Evolutionary conservation across 345 rosid species (phyloP).

Genomic region (Syzygium oleosum): DNA sequence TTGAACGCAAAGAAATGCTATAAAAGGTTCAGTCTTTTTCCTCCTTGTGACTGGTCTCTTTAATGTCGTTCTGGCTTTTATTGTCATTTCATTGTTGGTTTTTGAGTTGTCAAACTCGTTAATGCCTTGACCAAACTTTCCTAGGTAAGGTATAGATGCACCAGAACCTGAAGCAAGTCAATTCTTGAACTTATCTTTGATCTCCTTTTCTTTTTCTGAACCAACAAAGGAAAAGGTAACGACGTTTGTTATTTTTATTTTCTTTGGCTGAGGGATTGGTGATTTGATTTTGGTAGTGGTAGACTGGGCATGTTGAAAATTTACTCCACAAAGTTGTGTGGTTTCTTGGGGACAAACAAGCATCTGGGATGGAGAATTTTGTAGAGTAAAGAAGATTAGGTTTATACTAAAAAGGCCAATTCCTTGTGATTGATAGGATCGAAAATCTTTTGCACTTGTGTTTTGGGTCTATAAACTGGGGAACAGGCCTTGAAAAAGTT

Average conservation of each 20-base stretch:
- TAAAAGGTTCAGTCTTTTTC: neutral
- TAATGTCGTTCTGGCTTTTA: neutral
- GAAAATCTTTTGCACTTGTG: neutral
- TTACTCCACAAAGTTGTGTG: neutral
- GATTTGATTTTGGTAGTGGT: neutral
- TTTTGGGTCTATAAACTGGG: neutral
- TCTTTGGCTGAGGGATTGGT: neutral
- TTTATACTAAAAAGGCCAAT: neutral
- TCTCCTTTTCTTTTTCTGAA: neutral
- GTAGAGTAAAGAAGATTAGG: neutral
- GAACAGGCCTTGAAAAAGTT: neutral
- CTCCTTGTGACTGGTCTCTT: neutral
- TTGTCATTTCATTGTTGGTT: neutral
- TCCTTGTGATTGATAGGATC: neutral
- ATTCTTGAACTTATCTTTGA: neutral
- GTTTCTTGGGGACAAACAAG: neutral
- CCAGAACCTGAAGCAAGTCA: neutral
- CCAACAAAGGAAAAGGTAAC: neutral
- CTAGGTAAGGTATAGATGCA: neutral
- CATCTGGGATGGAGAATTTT: neutral
- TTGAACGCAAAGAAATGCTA: neutral
- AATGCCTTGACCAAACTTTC: neutral
- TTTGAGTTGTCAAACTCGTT: neutral
- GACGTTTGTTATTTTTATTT: neutral
- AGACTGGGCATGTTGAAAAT: neutral